phyloP scores from a whole-genome alignment of 2,329 filamentous ascomycete genomes.

The Aspergillus proliferans region DNA sequence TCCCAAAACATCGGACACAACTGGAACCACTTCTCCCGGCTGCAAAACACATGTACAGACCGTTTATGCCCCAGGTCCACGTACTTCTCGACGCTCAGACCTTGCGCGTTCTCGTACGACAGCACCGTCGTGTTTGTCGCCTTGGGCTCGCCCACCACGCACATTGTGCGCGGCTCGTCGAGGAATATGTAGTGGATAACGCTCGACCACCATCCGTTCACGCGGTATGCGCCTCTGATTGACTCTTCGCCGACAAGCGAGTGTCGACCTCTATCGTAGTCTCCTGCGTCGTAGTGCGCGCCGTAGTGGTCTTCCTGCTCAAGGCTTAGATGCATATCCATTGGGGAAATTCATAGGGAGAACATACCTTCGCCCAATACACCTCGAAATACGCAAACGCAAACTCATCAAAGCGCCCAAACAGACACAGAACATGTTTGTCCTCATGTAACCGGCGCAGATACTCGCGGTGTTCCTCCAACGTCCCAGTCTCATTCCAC shows the following conservation, averaged over 20 bases:
- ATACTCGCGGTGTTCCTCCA: slow-evolving; percentile 69
- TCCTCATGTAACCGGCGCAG: slow-evolving; percentile 62
- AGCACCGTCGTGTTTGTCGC: slow-evolving; percentile 63
- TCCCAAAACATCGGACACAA: slow-evolving; percentile 39
- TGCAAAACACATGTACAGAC: slow-evolving; percentile 60
- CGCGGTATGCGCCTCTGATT: slow-evolving; percentile 51
- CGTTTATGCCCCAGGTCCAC: slow-evolving; percentile 68
- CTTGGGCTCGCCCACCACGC: slow-evolving; percentile 60
- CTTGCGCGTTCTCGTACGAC: slow-evolving; percentile 68
- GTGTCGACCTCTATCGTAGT: slow-evolving; percentile 56
- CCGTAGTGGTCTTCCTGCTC: slow-evolving; percentile 54
- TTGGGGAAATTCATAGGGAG: no score
- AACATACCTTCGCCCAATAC: slow-evolving; percentile 64
- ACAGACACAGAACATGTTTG: slow-evolving; percentile 62
- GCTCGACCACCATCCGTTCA: slow-evolving; percentile 53
- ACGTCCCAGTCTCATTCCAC: slow-evolving; percentile 72
- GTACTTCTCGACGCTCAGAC: slow-evolving; percentile 65
- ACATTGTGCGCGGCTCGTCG: slow-evolving; percentile 51
- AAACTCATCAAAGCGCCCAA: slow-evolving; percentile 65
- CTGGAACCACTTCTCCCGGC: slow-evolving; percentile 64
- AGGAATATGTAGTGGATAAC: slow-evolving; percentile 56
- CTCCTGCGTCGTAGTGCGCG: slow-evolving; percentile 50
- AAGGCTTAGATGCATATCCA: not conserved
- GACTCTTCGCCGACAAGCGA: slow-evolving; percentile 53
- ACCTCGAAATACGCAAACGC: slow-evolving; percentile 74